A percentile compares a stretch with the other conserved stretches of the same genome.
These are phyloP conservation scores for Skeletonema menzelii DNA, from an alignment of 108 stramenopile genomes.

Conservation along the genomic window DNA sequence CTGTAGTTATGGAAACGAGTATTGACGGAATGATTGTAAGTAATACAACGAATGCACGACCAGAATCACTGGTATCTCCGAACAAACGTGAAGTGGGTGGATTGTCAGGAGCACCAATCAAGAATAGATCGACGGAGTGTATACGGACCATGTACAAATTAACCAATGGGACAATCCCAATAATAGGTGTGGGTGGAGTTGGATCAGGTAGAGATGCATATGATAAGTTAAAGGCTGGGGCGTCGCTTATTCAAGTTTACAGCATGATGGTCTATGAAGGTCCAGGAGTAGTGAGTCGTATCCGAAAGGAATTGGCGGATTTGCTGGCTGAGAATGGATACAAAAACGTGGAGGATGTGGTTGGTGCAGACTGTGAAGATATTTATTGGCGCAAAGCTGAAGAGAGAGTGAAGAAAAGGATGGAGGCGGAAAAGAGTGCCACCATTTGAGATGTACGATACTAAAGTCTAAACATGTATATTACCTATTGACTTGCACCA, in stretches of 20 bases:
- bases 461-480: too few relatives aligned
- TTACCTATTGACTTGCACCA: too few relatives aligned
- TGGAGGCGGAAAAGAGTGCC: slow-evolving; percentile 5
- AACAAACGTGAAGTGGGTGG: slow-evolving; percentile 81
- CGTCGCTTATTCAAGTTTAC: slow-evolving; percentile 92
- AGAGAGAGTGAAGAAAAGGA: slow-evolving; percentile 31
- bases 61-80: slow-evolving; percentile 48
- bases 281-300: slow-evolving; percentile 75
- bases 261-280: slow-evolving; percentile 89
- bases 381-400: slow-evolving; percentile 63
- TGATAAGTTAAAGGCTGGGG: slow-evolving; percentile 93
- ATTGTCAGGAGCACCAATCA: slow-evolving; percentile 86
- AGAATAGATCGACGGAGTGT: slow-evolving; percentile 78
- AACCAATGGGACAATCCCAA: slow-evolving; percentile 82
- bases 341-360: slow-evolving; percentile 56
- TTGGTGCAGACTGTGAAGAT: slow-evolving; percentile 74
- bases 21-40: slow-evolving; percentile 93
- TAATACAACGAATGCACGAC: slow-evolving; percentile 90
- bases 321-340: slow-evolving; percentile 66
- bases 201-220: slow-evolving; percentile 83
- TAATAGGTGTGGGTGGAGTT: slow-evolving; percentile 96
- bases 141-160: slow-evolving; percentile 78
- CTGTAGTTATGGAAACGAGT: slow-evolving; percentile 52
- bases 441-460: background rate
- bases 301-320: slow-evolving; percentile 70